Evolutionary conservation across 2,329 filamentous ascomycete species (phyloP).

Genomic region (Metarhizium sp.): DNA sequence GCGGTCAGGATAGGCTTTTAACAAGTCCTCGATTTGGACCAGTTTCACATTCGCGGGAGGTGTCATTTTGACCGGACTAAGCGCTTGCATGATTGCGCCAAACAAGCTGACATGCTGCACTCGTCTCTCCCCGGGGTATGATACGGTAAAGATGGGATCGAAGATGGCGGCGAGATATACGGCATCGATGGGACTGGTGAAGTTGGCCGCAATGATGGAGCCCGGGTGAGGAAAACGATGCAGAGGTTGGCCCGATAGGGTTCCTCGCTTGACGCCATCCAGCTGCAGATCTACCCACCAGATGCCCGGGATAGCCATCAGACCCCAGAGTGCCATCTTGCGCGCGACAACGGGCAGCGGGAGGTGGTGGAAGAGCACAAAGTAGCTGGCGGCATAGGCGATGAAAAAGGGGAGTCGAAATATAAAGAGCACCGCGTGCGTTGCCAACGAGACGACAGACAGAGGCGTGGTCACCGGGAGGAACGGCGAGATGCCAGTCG

Average conservation of each 20-base stretch:
- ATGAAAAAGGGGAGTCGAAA: conserved; percentile 73
- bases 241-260: conserved; percentile 62
- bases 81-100: conserved; percentile 63
- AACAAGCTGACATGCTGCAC: conserved; percentile 72
- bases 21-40: conserved; percentile 52
- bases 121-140: conserved; percentile 63
- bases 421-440: conserved; percentile 66
- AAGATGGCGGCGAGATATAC: conserved; percentile 94
- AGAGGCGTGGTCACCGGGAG: conserved; percentile 66
- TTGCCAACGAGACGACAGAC: conserved; percentile 50
- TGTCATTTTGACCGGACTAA: conserved; percentile 46
- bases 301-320: conserved; percentile 82
- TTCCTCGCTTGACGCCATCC: conserved; percentile 90
- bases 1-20: conserved; percentile 60
- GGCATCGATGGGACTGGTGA: conserved; percentile 86
- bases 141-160: conserved; percentile 86
- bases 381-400: conserved; percentile 59
- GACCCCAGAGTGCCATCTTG: conserved; percentile 79
- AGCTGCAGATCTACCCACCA: conserved; percentile 99
- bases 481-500: conserved; percentile 93
- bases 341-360: conserved; percentile 55
- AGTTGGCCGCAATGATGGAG: conserved; percentile 80
- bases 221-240: conserved; percentile 69
- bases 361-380: conserved; percentile 73
- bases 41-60: conserved; percentile 39